Percentiles rank a stretch among this genome's conserved stretches.
These are phyloP conservation scores for Aspergillus texensis DNA, from an alignment of 2,329 filamentous ascomycete species.

Conservation along the genomic window DNA sequence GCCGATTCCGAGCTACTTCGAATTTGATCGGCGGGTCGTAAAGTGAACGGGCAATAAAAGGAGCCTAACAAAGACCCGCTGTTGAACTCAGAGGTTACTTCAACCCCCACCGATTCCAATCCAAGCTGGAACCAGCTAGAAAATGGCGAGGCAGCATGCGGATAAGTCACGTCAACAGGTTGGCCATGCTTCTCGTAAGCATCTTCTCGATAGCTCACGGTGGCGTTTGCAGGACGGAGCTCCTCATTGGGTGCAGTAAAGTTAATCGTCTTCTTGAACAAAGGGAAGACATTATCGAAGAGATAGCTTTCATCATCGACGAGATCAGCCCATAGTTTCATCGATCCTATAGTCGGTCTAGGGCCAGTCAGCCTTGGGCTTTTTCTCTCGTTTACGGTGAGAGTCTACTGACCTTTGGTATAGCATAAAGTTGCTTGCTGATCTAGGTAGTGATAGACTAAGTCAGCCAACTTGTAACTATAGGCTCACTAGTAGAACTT, in stretches of 20 bases:
- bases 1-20: conserved; percentile 53
- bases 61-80: conserved; percentile 48
- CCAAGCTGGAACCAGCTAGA: conserved; percentile 41
- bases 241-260: conserved; percentile 31
- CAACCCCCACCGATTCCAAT: conserved; percentile 46
- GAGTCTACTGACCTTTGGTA: conserved; percentile 31
- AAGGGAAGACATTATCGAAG: conserved; percentile 34
- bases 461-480: background rate
- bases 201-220: conserved; percentile 27
- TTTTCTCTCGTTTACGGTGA: background rate
- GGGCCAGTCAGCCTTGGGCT: background rate
- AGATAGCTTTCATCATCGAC: conserved; percentile 36
- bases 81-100: conserved; percentile 43
- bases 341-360: conserved; percentile 31
- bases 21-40: conserved; percentile 50
- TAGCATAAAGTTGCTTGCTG: conserved; percentile 37
- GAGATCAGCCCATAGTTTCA: conserved; percentile 36
- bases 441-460: conserved; percentile 21
- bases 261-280: conserved; percentile 30
- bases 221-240: conserved; percentile 22
- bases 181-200: conserved; percentile 35
- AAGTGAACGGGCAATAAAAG: conserved; percentile 49
- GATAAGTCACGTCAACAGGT: conserved; percentile 48
- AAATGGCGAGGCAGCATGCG: conserved; percentile 43
- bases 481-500: conserved; percentile 9